A percentile compares a stretch with the other conserved stretches of the same genome.
These are phyloP conservation scores for Oryza glaberrima DNA, from an alignment of 176 grass and related monocot species.

Conservation along the genomic window DNA sequence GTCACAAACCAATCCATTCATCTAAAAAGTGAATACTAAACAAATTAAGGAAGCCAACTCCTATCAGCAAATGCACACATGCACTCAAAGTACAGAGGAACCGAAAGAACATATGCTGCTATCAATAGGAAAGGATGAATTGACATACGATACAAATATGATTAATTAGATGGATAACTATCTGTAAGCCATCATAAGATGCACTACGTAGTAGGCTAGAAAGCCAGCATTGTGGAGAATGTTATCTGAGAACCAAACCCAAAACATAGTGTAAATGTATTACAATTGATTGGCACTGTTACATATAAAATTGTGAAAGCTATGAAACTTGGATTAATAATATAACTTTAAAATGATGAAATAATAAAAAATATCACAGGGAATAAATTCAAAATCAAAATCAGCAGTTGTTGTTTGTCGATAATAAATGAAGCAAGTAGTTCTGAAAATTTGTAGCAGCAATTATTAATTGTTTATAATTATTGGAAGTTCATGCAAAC, in stretches of 20 bases:
- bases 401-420: background rate
- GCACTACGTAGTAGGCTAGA: constrained; percentile 22
- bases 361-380: constrained; percentile 1
- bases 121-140: constrained; percentile 44
- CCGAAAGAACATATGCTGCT: constrained; percentile 47
- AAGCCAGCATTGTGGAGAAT: constrained; percentile 22
- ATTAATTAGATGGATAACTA: constrained; percentile 32
- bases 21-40: constrained; percentile 38
- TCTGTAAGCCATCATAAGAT: constrained; percentile 45
- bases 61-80: constrained; percentile 37
- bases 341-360: constrained; percentile 30
- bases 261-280: constrained; percentile 4
- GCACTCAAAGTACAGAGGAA: constrained; percentile 48
- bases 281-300: constrained; percentile 8
- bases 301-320: constrained; percentile 6
- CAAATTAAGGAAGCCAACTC: constrained; percentile 39
- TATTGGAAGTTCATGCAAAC: background rate
- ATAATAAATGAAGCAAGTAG: background rate
- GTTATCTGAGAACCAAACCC: constrained; percentile 36
- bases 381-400: background rate
- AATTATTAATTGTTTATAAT: background rate
- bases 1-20: constrained; percentile 38
- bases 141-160: constrained; percentile 41
- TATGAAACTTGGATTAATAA: constrained; percentile 26
- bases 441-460: constrained; percentile 3